Percentiles rank a stretch among this genome's conserved stretches.
These are phyloP conservation scores for Fusarium pseudoanthophilum DNA, from an alignment of 2,329 filamentous ascomycete genomes.

Conservation along the genomic window DNA sequence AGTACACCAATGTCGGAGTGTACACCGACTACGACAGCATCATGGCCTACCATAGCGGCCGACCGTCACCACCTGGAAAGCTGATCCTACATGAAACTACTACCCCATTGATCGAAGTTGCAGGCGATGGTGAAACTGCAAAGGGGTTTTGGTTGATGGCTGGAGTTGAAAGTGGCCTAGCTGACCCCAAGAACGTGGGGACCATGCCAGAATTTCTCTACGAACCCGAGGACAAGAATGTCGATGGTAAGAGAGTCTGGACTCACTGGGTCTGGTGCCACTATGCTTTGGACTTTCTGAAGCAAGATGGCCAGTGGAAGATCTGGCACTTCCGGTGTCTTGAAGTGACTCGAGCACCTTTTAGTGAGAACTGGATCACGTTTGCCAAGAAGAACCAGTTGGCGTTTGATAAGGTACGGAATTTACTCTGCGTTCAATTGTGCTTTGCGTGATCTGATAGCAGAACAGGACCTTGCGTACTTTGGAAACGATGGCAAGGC, in stretches of 20 bases:
- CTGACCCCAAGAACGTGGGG: background rate
- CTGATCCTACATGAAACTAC: background rate
- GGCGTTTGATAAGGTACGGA: background rate
- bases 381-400: background rate
- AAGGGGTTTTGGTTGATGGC: background rate
- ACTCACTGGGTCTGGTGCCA: background rate
- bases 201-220: background rate
- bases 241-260: accelerated
- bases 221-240: background rate
- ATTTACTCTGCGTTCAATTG: accelerated
- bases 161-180: background rate
- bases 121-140: background rate
- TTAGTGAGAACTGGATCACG: background rate
- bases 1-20: background rate
- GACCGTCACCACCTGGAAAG: background rate
- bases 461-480: background rate
- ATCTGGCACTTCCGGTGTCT: background rate
- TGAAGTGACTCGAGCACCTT: background rate
- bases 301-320: background rate
- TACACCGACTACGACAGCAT: background rate
- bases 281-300: background rate
- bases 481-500: background rate
- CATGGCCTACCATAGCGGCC: background rate
- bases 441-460: accelerated
- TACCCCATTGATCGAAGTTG: background rate